Conservation (phyloP, 352 stramenopile species). For the Phytophthora chlamydospora region DNA sequence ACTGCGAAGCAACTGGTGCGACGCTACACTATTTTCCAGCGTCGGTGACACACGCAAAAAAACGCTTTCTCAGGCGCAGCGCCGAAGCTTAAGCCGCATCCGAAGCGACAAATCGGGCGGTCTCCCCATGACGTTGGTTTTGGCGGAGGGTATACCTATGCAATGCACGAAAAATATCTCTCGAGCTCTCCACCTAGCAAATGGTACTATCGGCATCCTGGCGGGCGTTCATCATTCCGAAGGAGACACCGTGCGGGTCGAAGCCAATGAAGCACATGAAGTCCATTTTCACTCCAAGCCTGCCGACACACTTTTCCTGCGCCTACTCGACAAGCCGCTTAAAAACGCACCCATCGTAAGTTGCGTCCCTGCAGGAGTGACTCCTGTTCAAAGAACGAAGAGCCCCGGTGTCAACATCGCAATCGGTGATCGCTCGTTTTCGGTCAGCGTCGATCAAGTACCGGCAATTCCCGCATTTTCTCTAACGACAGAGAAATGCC, state of each 20-base stretch:
- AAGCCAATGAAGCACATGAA: too few relatives aligned
- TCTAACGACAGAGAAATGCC: too few relatives aligned
- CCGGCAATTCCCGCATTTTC: too few relatives aligned
- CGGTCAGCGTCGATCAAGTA: too few relatives aligned
- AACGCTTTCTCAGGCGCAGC: not conserved
- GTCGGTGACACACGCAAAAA: not conserved
- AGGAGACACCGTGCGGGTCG: not conserved
- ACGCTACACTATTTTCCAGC: constrained; percentile 10
- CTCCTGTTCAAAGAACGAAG: too few relatives aligned
- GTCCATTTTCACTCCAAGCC: too few relatives aligned
- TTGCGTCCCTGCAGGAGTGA: too few relatives aligned
- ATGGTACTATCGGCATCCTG: constrained; percentile 10
- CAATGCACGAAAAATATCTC: constrained; percentile 21
- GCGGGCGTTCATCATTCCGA: constrained; percentile 1
- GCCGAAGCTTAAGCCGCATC: not conserved
- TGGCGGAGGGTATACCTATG: not conserved
- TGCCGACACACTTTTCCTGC: too few relatives aligned
- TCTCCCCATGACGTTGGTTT: not conserved
- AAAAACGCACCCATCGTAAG: too few relatives aligned
- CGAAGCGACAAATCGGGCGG: constrained; percentile 3
- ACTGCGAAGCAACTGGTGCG: not conserved
- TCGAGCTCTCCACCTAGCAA: not conserved
- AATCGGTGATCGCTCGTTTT: too few relatives aligned
- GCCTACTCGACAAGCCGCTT: too few relatives aligned
- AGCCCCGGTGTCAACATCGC: too few relatives aligned